phyloP scores from a whole-genome alignment of 1,284 basidiomycete genomes.

The Tetrapyrgos nigripes region DNA sequence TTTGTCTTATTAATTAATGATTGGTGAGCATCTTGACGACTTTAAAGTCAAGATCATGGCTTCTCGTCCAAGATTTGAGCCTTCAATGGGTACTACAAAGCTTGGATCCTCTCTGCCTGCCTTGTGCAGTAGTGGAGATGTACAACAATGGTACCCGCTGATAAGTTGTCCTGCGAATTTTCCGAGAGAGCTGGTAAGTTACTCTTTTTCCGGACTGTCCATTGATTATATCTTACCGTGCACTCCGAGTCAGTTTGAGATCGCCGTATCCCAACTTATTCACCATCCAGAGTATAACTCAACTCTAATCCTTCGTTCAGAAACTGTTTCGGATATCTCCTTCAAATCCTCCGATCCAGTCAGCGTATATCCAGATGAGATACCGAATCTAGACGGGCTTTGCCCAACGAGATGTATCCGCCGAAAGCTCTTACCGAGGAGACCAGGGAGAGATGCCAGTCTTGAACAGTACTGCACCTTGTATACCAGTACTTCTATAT shows the following conservation, averaged over 20 bases:
- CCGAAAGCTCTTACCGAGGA: constrained; percentile 71
- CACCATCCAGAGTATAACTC: constrained; percentile 87
- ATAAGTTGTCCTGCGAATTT: constrained; percentile 20
- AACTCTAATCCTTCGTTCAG: constrained; percentile 80
- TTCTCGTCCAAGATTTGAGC: constrained; percentile 1
- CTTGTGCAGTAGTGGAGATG: no score
- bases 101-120: neutral
- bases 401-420: constrained; percentile 54
- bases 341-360: constrained; percentile 28
- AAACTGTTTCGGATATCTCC: constrained; percentile 57
- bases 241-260: constrained; percentile 61
- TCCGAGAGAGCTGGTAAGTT: constrained; percentile 14
- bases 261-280: constrained; percentile 67
- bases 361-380: constrained; percentile 29
- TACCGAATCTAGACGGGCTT: constrained; percentile 50
- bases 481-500: constrained; percentile 38
- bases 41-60: no score
- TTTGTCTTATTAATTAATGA: no score
- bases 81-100: neutral
- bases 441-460: constrained; percentile 69
- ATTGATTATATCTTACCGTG: neutral
- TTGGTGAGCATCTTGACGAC: no score
- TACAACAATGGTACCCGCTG: constrained; percentile 10
- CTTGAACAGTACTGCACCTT: constrained; percentile 82
- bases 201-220: neutral